phyloP scores from a whole-genome alignment of 192 early-diverging fungal genomes.

The Ambispora gerdemannii region DNA sequence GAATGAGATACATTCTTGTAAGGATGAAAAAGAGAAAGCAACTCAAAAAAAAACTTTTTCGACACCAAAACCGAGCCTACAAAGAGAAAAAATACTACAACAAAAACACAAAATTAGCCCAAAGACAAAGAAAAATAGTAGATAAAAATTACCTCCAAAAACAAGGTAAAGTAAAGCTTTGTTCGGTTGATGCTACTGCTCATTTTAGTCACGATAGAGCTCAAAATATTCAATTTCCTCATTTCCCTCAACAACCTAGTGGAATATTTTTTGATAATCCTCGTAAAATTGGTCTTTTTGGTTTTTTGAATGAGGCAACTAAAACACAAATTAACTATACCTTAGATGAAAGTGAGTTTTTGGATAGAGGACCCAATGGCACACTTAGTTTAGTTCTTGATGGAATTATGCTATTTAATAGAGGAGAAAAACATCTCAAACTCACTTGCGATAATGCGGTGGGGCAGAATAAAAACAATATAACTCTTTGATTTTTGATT shows the following conservation, averaged over 20 bases:
- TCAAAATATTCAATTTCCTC: constrained; percentile 22
- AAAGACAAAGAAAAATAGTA: constrained; percentile 20
- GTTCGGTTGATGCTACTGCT: constrained; percentile 5
- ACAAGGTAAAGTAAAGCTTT: constrained; percentile 1
- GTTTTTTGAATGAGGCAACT: constrained; percentile 27
- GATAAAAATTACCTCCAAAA: background rate
- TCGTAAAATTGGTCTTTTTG: constrained; percentile 29
- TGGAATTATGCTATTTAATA: constrained; percentile 30
- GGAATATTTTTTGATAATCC: constrained; percentile 11
- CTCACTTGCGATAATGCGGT: constrained; percentile 27
- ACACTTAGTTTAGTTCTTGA: constrained; percentile 20
- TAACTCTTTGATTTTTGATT: constrained; percentile 19
- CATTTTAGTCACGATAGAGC: constrained; percentile 27
- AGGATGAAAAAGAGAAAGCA: constrained; percentile 7
- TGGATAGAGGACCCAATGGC: constrained; percentile 14
- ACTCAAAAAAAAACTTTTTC: constrained; percentile 16
- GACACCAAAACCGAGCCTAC: constrained; percentile 5
- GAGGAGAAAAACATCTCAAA: constrained; percentile 30
- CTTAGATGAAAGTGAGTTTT: constrained; percentile 20
- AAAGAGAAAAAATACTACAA: constrained; percentile 28
- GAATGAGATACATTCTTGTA: constrained; percentile 23
- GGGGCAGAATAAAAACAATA: constrained; percentile 24
- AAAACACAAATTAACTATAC: constrained; percentile 26
- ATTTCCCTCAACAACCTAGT: constrained; percentile 11
- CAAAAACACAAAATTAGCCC: constrained; percentile 27